Percentiles rank a stretch among this genome's conserved stretches.
Evolutionary conservation across 768 basidiomycete species (phyloP).

Genomic region (Macrocybe gigantea): DNA sequence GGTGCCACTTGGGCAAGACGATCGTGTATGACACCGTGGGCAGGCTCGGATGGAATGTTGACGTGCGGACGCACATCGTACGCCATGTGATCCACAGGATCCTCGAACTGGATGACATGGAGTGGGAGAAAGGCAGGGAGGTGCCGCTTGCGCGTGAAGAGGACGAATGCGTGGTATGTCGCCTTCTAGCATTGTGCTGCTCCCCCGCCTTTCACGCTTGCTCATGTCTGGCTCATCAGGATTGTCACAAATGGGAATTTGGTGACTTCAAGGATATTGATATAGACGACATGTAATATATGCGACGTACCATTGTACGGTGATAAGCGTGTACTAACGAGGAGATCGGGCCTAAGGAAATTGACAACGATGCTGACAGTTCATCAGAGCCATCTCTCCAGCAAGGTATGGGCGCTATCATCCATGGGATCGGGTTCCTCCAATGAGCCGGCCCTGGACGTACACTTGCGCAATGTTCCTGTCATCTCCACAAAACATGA

Average conservation of each 20-base stretch:
- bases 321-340: too few species aligned
- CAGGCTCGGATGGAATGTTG: slow-evolving; percentile 76
- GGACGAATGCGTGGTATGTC: slow-evolving; percentile 52
- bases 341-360: too few species aligned
- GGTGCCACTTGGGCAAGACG: slow-evolving; percentile 86
- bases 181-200: background rate
- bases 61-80: slow-evolving; percentile 74
- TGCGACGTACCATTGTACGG: too few species aligned
- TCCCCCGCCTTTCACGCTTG: background rate
- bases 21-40: slow-evolving; percentile 85
- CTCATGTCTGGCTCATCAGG: slow-evolving; percentile 32
- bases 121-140: slow-evolving; percentile 43
- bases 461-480: slow-evolving; percentile 79
- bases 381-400: too few species aligned
- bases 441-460: slow-evolving; percentile 76
- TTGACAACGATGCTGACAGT: too few species aligned
- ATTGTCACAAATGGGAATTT: slow-evolving; percentile 79
- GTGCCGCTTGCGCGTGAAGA: slow-evolving; percentile 61
- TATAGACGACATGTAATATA: too few species aligned
- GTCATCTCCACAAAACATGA: slow-evolving; percentile 84
- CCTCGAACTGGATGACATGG: slow-evolving; percentile 41
- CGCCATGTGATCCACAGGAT: slow-evolving; percentile 60
- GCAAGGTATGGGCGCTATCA: too few species aligned
- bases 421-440: slow-evolving; percentile 37
- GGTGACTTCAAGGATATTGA: slow-evolving; percentile 23